A percentile compares a stretch with the other conserved stretches of the same genome.
Conservation (phyloP, 305 asterid species). For the Fraxinus sp. region DNA sequence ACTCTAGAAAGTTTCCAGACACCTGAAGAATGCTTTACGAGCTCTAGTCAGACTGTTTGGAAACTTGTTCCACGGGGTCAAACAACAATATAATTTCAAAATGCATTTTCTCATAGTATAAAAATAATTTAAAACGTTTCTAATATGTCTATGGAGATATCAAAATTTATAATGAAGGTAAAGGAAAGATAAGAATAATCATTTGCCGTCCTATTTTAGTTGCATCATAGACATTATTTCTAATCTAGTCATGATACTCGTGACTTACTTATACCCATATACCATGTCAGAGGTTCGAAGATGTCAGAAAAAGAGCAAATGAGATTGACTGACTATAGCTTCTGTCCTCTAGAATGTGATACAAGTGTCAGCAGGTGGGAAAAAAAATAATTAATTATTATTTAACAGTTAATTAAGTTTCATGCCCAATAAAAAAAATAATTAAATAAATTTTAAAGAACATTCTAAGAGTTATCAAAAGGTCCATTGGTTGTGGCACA, state of each 20-base stretch:
- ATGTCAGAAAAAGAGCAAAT: background rate
- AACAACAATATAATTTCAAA: background rate
- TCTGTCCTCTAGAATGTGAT: background rate
- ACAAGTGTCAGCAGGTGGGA: background rate
- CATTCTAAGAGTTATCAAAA: background rate
- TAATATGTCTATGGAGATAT: background rate
- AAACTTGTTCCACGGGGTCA: background rate
- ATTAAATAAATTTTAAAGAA: background rate
- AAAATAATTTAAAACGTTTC: background rate
- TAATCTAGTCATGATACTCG: background rate
- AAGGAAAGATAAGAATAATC: background rate
- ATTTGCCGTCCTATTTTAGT: background rate
- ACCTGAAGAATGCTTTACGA: background rate
- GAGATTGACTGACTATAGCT: background rate
- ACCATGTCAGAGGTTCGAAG: background rate
- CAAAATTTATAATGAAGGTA: background rate
- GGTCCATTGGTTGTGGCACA: background rate
- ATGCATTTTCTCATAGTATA: background rate
- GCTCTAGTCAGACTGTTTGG: background rate
- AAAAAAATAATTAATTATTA: background rate
- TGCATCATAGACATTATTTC: background rate
- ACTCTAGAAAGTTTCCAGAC: background rate
- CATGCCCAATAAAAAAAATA: background rate
- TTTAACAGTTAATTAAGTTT: background rate
- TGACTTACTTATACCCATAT: background rate